Conservation (phyloP, 2,329 filamentous ascomycete genomes). For the Aspergillus transmontanensis region DNA sequence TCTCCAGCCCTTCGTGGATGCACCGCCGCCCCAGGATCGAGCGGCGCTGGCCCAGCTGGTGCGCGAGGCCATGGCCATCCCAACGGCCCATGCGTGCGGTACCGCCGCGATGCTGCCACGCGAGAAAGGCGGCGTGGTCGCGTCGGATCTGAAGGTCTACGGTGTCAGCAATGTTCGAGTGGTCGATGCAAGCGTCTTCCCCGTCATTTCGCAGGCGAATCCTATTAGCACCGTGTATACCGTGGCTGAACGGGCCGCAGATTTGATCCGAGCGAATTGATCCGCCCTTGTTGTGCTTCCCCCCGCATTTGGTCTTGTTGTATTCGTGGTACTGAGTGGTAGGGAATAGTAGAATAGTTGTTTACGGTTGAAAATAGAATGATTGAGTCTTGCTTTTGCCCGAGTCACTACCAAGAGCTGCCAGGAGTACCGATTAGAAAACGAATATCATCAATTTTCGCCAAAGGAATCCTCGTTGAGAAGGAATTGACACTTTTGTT, state of each 20-base stretch:
- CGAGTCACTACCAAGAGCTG: too few species aligned
- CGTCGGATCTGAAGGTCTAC: slow-evolving; percentile 9
- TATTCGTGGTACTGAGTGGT: background rate
- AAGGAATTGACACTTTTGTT: too few species aligned
- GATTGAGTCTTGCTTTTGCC: background rate
- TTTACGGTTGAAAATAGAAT: background rate
- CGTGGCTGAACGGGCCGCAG: background rate
- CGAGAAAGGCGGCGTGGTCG: slow-evolving; percentile 11
- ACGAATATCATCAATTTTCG: background rate
- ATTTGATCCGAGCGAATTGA: background rate
- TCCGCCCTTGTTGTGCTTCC: background rate
- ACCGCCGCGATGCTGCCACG: slow-evolving; percentile 11
- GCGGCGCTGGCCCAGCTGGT: background rate
- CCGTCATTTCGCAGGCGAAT: background rate
- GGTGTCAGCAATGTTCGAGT: slow-evolving; percentile 13
- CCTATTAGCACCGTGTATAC: background rate
- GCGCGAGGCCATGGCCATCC: background rate
- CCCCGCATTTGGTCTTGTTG: background rate
- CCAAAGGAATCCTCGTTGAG: too few species aligned
- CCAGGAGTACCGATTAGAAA: too few species aligned
- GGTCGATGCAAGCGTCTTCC: slow-evolving; percentile 10
- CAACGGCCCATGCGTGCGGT: slow-evolving; percentile 9
- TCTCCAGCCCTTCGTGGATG: background rate
- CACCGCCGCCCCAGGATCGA: background rate
- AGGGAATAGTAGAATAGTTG: background rate